Conservation (phyloP, 305 asterid genomes). For the Fraxinus platypoda region DNA sequence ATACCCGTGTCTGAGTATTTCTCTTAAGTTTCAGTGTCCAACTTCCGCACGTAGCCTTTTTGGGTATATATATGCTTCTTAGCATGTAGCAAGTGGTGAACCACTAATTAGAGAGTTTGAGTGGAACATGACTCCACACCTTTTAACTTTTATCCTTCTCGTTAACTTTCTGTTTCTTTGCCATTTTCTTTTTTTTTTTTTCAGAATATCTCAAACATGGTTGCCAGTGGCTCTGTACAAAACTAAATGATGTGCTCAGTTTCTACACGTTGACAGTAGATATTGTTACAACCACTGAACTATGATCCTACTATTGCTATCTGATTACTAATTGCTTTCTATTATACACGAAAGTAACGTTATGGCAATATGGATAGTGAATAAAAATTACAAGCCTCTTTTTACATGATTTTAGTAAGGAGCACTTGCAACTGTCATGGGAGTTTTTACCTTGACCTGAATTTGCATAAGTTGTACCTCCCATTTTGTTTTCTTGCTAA, state of each 20-base stretch:
- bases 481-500: conserved; percentile 7
- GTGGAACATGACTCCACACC: conserved; percentile 35
- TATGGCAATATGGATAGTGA: not conserved
- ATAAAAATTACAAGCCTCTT: not conserved
- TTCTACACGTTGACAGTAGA: not conserved
- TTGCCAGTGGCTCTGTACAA: not conserved
- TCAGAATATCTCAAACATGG: conserved; percentile 5
- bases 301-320: not conserved
- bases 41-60: not conserved
- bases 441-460: not conserved
- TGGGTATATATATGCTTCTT: not conserved
- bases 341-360: not conserved
- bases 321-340: not conserved
- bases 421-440: not conserved
- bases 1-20: not conserved
- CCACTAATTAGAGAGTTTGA: not conserved
- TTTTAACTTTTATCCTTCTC: conserved; percentile 52
- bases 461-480: not conserved
- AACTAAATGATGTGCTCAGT: not conserved
- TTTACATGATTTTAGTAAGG: not conserved
- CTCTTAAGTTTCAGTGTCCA: not conserved
- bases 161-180: conserved; percentile 1
- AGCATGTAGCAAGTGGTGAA: not conserved
- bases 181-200: not conserved
- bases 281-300: not conserved